A percentile compares a stretch with the other conserved stretches of the same genome.
Conservation (phyloP, 345 rosid genomes). For the Sapria himalayana region DNA sequence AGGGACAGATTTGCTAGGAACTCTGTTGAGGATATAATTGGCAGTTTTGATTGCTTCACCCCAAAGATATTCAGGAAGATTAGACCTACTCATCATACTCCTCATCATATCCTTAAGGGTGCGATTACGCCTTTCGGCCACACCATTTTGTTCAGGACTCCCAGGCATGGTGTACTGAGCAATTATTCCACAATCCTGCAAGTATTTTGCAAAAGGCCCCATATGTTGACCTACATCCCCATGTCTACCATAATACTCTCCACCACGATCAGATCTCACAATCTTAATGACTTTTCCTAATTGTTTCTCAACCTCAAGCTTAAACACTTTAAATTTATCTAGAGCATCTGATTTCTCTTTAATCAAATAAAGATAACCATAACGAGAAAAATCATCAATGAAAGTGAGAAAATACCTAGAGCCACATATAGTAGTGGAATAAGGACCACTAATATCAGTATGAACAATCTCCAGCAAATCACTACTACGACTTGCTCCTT, state of each 20-base stretch:
- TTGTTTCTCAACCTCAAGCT: neutral
- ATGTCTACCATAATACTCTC: no score
- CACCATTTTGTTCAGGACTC: slow-evolving; percentile 5
- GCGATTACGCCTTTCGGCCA: no score
- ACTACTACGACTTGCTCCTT: neutral
- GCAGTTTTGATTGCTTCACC: no score
- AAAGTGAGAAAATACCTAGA: neutral
- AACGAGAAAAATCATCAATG: neutral
- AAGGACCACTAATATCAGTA: neutral
- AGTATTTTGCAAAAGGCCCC: slow-evolving; percentile 1
- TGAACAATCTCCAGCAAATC: neutral
- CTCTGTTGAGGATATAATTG: no score
- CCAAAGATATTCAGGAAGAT: no score
- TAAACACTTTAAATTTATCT: neutral
- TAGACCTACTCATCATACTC: no score
- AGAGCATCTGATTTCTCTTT: no score
- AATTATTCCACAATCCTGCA: neutral
- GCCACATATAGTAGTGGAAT: no score
- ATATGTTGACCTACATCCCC: neutral
- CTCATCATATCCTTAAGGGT: no score
- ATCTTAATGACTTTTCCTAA: no score
- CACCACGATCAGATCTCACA: no score
- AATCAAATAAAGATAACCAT: neutral
- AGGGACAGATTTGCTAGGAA: no score
- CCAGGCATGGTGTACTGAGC: neutral